phyloP scores from a whole-genome alignment of 495 filamentous ascomycete genomes.

The Apiosordaria backusii region DNA sequence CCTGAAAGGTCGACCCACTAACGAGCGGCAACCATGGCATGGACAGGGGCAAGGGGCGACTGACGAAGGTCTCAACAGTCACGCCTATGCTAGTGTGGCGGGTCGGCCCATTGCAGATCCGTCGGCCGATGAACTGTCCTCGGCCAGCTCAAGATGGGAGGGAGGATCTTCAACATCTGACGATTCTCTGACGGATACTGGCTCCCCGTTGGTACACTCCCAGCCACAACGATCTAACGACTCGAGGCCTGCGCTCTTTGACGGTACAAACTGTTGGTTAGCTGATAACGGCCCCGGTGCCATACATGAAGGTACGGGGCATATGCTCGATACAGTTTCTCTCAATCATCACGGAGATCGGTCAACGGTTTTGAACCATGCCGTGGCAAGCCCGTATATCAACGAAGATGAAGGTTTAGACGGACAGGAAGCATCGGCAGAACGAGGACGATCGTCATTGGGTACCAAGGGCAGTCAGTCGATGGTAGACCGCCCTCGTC shows the following conservation, averaged over 20 bases:
- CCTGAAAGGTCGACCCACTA: neutral
- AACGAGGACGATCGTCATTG: too few species aligned
- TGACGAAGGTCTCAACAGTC: neutral
- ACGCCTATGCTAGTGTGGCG: neutral
- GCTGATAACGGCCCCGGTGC: neutral
- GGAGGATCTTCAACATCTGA: neutral
- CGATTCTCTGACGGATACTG: neutral
- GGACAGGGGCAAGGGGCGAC: neutral
- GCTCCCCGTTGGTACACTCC: neutral
- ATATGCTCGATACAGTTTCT: neutral
- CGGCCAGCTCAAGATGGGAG: neutral
- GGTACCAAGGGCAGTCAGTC: too few species aligned
- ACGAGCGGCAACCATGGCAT: neutral
- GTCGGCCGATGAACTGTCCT: constrained; percentile 7
- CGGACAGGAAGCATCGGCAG: too few species aligned
- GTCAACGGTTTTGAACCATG: too few species aligned
- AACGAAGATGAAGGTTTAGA: too few species aligned
- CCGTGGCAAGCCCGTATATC: too few species aligned
- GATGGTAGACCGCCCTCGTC: too few species aligned
- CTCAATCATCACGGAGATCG: too few species aligned
- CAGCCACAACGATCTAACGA: neutral
- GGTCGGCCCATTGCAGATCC: neutral
- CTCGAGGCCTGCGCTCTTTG: neutral
- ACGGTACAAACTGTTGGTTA: neutral
- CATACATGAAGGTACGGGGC: neutral